These are phyloP conservation scores for Taphrina communis DNA, from an alignment of 1,139 yeast species.

Conservation along the genomic window DNA sequence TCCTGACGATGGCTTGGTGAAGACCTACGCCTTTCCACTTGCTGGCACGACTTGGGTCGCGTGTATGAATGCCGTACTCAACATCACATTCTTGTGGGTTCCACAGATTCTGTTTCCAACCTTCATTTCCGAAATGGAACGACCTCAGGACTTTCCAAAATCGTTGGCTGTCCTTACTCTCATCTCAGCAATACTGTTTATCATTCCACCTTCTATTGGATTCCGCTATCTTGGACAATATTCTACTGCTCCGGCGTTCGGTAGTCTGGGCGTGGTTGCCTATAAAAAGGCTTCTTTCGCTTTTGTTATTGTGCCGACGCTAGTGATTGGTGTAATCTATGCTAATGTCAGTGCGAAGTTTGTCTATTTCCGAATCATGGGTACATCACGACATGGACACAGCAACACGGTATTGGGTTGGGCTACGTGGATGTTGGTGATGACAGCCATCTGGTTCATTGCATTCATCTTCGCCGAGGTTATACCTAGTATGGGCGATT, in stretches of 20 bases:
- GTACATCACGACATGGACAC: constrained; percentile 17
- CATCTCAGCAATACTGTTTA: constrained; percentile 59
- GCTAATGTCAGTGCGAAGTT: constrained; percentile 51
- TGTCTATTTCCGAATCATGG: constrained; percentile 26
- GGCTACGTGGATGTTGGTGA: constrained; percentile 59
- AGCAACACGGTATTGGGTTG: constrained; percentile 61
- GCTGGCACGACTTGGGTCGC: constrained; percentile 60
- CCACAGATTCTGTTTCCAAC: constrained; percentile 70
- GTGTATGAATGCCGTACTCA: constrained; percentile 61
- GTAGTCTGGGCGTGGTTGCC: constrained; percentile 57
- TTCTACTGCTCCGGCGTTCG: constrained; percentile 64
- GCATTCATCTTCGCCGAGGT: constrained; percentile 64
- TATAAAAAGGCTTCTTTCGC: constrained; percentile 62
- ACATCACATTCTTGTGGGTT: constrained; percentile 66
- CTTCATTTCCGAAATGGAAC: constrained; percentile 65
- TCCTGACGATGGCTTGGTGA: constrained; percentile 42
- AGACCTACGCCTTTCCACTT: constrained; percentile 58
- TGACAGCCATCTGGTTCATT: constrained; percentile 57
- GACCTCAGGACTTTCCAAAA: constrained; percentile 64
- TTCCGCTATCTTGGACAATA: constrained; percentile 66
- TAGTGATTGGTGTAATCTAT: constrained; percentile 60
- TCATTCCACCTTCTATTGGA: constrained; percentile 62
- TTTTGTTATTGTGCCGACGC: constrained; percentile 64
- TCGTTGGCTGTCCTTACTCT: constrained; percentile 61
- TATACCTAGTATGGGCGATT: constrained; percentile 67